These are phyloP conservation scores for Fusarium multiceps DNA, from an alignment of 2,329 filamentous ascomycete species.

Conservation along the genomic window DNA sequence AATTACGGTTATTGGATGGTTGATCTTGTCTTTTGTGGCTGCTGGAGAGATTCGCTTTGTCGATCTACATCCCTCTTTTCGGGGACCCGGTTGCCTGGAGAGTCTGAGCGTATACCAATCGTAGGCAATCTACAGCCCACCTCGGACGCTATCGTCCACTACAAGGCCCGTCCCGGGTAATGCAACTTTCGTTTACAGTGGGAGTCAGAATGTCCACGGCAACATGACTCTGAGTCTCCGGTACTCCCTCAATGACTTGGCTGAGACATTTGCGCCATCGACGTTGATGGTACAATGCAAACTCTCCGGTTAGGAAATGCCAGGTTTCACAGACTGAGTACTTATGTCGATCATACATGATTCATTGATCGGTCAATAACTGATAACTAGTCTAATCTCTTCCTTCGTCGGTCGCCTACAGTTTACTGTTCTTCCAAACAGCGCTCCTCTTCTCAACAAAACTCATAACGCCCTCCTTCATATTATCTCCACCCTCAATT, in stretches of 20 bases:
- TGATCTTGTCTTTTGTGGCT: conserved; percentile 17
- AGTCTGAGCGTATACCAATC: conserved; percentile 31
- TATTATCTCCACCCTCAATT: conserved; percentile 75
- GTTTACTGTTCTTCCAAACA: conserved; percentile 72
- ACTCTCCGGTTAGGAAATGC: conserved; percentile 1
- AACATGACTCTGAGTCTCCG: background rate
- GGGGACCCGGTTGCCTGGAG: background rate
- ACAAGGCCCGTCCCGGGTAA: conserved; percentile 38
- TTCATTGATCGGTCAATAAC: background rate
- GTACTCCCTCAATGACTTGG: background rate
- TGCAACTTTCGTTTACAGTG: background rate
- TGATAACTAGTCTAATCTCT: background rate
- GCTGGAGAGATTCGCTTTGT: conserved; percentile 9
- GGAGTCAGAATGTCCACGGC: background rate
- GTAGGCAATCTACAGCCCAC: conserved; percentile 2
- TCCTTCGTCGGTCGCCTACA: conserved; percentile 52
- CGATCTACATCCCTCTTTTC: conserved; percentile 23
- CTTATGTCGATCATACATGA: background rate
- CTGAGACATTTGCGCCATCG: conserved; percentile 24
- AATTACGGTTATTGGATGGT: conserved; percentile 1
- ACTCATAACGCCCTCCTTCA: conserved; percentile 77
- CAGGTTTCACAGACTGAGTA: background rate
- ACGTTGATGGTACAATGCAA: conserved; percentile 32
- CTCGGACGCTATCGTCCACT: conserved; percentile 34
- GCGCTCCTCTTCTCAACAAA: conserved; percentile 82